Conservation (phyloP, 2,329 filamentous ascomycete genomes). For the Aureobasidium subglaciale region DNA sequence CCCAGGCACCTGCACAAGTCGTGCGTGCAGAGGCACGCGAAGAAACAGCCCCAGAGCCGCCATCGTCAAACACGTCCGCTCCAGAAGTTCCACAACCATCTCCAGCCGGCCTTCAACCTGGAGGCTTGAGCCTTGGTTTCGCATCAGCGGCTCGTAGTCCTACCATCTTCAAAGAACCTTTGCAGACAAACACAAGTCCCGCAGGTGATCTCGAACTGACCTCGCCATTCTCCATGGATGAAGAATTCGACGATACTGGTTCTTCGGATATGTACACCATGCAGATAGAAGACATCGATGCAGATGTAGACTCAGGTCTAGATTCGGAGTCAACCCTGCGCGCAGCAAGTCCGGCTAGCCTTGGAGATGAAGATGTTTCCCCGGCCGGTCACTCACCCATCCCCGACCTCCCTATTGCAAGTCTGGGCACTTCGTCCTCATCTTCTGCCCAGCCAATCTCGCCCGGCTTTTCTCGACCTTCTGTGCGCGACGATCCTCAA, state of each 20-base stretch:
- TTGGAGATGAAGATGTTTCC: neutral
- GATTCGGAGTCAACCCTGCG: conserved; percentile 11
- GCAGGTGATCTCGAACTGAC: conserved; percentile 2
- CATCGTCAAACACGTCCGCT: neutral
- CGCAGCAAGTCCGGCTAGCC: conserved; percentile 3
- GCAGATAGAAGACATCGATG: conserved; percentile 16
- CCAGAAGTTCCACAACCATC: neutral
- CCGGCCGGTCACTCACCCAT: neutral
- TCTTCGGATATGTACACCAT: conserved; percentile 1
- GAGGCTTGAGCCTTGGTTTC: conserved; percentile 4
- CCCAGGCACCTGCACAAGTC: neutral
- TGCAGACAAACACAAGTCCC: neutral
- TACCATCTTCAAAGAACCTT: neutral
- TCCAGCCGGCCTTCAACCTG: neutral
- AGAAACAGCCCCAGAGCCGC: neutral
- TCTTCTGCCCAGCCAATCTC: conserved; percentile 25
- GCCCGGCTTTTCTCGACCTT: conserved; percentile 30
- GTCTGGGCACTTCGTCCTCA: conserved; percentile 22
- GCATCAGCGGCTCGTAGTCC: neutral
- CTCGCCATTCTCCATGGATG: conserved; percentile 16
- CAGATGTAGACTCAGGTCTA: conserved; percentile 11
- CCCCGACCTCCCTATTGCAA: conserved; percentile 21
- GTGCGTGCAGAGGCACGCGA: neutral
- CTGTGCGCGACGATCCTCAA: conserved; percentile 25
- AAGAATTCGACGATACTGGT: conserved; percentile 9